phyloP scores from a whole-genome alignment of 345 rosid genomes.

The Citrus glauca region DNA sequence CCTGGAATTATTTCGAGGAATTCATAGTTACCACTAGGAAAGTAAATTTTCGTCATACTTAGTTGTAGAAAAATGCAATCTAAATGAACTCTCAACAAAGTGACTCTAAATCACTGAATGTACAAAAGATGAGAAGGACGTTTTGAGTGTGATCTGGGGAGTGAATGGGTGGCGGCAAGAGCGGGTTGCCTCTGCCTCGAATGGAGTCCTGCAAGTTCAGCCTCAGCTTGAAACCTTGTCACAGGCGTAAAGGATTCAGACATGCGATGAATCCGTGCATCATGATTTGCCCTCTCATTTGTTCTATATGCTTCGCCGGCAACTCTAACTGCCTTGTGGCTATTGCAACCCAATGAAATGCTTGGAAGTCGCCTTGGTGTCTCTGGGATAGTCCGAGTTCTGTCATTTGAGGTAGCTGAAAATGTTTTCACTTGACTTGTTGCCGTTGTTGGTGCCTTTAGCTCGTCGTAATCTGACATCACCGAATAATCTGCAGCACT shows the following conservation, averaged over 20 bases:
- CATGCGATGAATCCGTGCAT: conserved; percentile 14
- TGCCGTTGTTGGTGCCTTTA: conserved; percentile 22
- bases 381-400: conserved; percentile 20
- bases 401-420: conserved; percentile 22
- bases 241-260: conserved; percentile 25
- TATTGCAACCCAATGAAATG: conserved; percentile 66
- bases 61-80: not conserved
- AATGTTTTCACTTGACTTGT: conserved; percentile 27
- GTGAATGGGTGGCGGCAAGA: conserved; percentile 27
- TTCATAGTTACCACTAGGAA: not conserved
- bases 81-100: not conserved
- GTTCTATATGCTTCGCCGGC: conserved; percentile 51
- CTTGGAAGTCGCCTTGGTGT: conserved; percentile 31
- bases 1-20: not conserved
- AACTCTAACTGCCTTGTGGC: conserved; percentile 57
- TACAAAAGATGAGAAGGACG: conserved; percentile 31
- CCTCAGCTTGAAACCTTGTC: conserved; percentile 44
- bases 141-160: conserved; percentile 32
- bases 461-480: conserved; percentile 57
- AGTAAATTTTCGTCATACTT: not conserved
- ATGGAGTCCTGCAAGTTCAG: conserved; percentile 33
- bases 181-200: conserved; percentile 22
- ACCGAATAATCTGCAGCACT: conserved; percentile 71
- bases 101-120: conserved; percentile 24
- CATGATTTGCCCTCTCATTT: conserved; percentile 29